Evolutionary conservation across 2,329 filamentous ascomycete genomes (phyloP), one percentile per base, ranked within the genome.

Genomic region (Hypoxylon sp.): DNA sequence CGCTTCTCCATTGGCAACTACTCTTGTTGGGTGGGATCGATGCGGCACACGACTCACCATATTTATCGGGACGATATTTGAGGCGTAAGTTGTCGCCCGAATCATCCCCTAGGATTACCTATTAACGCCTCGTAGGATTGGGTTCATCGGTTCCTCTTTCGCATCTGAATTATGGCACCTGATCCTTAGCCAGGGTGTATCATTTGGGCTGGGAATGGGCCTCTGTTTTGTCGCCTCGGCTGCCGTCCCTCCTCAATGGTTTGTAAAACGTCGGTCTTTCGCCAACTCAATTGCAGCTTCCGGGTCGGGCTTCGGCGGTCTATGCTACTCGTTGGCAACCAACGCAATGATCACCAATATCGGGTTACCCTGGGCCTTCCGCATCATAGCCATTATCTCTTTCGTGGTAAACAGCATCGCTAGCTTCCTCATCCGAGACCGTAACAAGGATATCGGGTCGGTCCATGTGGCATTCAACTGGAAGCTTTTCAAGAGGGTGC

Each of bases 121-220:
- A 33, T 33, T 60, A 26, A 69, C 58, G 13, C 56, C 24, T 29
- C 17, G 19, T 56, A 83, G 81, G 0, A 80, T 83, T 8, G 89
- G 88, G 22, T 85, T 94, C 67, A 86, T 94, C 48, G 88, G 87
- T 1, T 92, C 92, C 6, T 91, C 89, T 13, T 94, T 94, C 73
- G 87, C 91, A 0, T 82, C 77, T 14, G 75, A 87, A 62, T 90
- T 93, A 63, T 94, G 92, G 90, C 92, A 95, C 37, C 84, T 96
- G 0, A 90, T 94, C 63, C 84, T 95, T 0, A 87, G 86, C 5
- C 93, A 95, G 76, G 93, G 93, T 3, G 75, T 94, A 2, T 87
- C 89, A 59, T 94, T 95, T 69, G 93, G 93, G n/a, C 78, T 91
- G 22, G 92, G 92, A 2, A 91, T 95, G 86, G 92, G 92, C 0